Conservation (phyloP, 73 alveolate genomes). For the Blepharisma stoltei region DNA sequence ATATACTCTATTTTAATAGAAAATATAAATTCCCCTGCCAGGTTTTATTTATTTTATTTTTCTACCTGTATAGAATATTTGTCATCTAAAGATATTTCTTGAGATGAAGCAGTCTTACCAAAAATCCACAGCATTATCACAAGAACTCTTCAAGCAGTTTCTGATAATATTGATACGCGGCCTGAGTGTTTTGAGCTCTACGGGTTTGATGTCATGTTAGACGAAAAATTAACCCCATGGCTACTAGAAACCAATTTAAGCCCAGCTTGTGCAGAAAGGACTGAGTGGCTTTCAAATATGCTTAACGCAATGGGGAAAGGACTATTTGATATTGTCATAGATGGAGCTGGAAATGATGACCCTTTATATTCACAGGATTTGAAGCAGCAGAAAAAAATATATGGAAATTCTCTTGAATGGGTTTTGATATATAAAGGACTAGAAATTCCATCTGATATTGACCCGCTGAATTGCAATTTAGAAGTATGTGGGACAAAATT, state of each 20-base stretch:
- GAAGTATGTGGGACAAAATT: slow-evolving; percentile 50
- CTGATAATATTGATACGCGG: slow-evolving; percentile 44
- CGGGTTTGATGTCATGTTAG: slow-evolving; percentile 71
- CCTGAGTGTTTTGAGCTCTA: slow-evolving; percentile 64
- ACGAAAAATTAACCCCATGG: slow-evolving; percentile 57
- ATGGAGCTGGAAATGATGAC: slow-evolving; percentile 28
- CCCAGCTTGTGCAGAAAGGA: slow-evolving; percentile 79
- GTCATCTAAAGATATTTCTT: slow-evolving; percentile 33
- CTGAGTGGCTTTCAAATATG: slow-evolving; percentile 58
- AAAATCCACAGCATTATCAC: slow-evolving; percentile 46
- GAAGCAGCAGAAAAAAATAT: neutral
- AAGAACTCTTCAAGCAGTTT: slow-evolving; percentile 42
- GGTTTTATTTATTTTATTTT: too few species aligned
- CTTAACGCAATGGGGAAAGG: slow-evolving; percentile 66
- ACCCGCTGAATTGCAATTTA: slow-evolving; percentile 12
- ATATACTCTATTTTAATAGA: too few species aligned
- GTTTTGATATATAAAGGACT: slow-evolving; percentile 8
- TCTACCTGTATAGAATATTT: slow-evolving; percentile 66
- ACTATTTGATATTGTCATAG: slow-evolving; percentile 42
- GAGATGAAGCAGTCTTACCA: slow-evolving; percentile 41
- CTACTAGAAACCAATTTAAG: slow-evolving; percentile 67
- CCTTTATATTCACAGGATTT: slow-evolving; percentile 27
- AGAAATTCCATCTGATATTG: neutral
- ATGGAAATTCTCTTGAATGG: slow-evolving; percentile 18
- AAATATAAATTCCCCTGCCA: too few species aligned